phyloP scores from a whole-genome alignment of 176 grass and related monocot species.

The Hsuehochloa calcarea region DNA sequence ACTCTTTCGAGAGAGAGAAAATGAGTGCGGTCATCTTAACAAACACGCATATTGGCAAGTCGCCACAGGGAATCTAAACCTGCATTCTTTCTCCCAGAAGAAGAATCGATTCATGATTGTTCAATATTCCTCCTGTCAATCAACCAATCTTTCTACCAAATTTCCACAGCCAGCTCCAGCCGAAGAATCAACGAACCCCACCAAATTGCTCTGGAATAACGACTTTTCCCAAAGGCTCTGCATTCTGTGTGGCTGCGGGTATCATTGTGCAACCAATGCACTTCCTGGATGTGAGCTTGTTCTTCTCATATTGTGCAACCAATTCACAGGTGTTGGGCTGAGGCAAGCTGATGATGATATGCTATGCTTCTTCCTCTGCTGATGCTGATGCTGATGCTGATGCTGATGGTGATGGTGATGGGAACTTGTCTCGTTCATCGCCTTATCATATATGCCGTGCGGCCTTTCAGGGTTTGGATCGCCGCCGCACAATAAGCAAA shows the following conservation, averaged over 20 bases:
- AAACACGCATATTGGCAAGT: no score
- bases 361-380: background rate
- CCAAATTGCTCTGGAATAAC: background rate
- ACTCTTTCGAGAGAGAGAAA: no score
- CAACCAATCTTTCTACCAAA: background rate
- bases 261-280: no score
- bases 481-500: background rate
- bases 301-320: background rate
- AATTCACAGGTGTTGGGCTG: background rate
- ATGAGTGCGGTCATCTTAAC: no score
- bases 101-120: no score
- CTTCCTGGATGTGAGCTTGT: background rate
- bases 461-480: background rate
- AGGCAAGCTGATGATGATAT: background rate
- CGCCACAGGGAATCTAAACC: no score
- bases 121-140: no score
- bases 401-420: background rate
- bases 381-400: slow-evolving; percentile 1
- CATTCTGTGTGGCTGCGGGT: background rate
- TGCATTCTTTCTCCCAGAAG: no score
- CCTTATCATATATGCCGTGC: background rate
- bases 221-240: background rate
- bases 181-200: background rate
- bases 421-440: background rate
- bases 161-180: background rate